Evolutionary conservation across 345 rosid species (phyloP), one percentile per base, ranked within the genome.

Genomic region (Isatis tinctoria): DNA sequence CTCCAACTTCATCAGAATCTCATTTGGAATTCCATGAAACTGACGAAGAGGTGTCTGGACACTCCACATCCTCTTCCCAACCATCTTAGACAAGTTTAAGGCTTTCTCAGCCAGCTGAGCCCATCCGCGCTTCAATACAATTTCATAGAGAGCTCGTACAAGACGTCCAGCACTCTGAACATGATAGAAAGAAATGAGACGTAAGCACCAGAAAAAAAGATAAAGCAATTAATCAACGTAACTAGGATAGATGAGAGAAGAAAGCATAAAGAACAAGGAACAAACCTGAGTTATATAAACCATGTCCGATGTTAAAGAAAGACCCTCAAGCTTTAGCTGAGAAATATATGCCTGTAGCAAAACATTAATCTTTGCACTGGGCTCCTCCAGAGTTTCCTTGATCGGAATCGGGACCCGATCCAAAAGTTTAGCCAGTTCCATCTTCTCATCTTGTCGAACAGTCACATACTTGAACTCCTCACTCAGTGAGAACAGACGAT

Each of bases 361-460:
- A 77, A 92, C 98, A 78, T 95, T 92, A 64, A 90, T 92, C 81
- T 95, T 95, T 56, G 98, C 97, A 82, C 96, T 86, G 35, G 99
- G 97, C 85, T 90, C 98, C 80, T 95, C 98, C 74, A 88, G 82
- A 61, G 96, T 90, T 82, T 90, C 99, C 85, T 95, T 92, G 73
- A 95, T 79, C 2, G 99, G 99, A 79, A 92, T 90, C 4, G 98
- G 98, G 78, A 92, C 98, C 74, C 90, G 91, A 32, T 87, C 96
- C 86, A 95, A 65, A 53, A 92, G 98, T 81, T 92, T 92, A 0
- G 98, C 91, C 67, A 95, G 92, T 72, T 95, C 99, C 98, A 92
- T 88, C 87, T 95, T 92, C 91, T 95, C 98, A 81, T 92, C 96
- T 80, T 92, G 96, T 78, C 99, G 84, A 78, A 95, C 99, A 5